Percentiles rank a stretch among this genome's conserved stretches.
These are phyloP conservation scores for Clarireedia paspali DNA, from an alignment of 2,329 filamentous ascomycete species.

Conservation along the genomic window DNA sequence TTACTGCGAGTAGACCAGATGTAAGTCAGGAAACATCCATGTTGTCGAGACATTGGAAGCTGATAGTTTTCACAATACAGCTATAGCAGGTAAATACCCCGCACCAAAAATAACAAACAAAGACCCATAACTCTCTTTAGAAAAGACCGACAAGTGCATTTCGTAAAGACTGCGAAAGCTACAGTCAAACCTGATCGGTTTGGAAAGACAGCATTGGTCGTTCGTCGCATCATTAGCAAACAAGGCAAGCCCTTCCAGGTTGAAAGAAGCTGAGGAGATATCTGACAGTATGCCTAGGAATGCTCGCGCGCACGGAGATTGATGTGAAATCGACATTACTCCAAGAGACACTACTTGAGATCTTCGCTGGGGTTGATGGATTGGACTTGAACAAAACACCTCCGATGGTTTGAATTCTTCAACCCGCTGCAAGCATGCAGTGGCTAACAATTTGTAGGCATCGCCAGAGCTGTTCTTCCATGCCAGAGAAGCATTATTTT, in stretches of 20 bases:
- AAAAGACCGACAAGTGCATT: slow-evolving; percentile 2
- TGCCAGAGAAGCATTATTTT: neutral
- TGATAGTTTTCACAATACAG: neutral
- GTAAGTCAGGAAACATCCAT: neutral
- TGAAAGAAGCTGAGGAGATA: neutral
- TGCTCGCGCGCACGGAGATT: neutral
- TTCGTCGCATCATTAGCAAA: slow-evolving; percentile 1
- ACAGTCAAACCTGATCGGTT: slow-evolving; percentile 1
- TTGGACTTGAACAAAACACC: neutral
- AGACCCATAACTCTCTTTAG: neutral
- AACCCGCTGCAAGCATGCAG: neutral
- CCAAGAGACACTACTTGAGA: neutral
- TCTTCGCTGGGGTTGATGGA: slow-evolving; percentile 1
- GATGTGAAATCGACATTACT: neutral
- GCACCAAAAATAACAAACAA: neutral
- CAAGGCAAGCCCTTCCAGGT: neutral
- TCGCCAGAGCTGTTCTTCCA: neutral
- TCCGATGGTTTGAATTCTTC: neutral
- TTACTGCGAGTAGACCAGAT: slow-evolving; percentile 3
- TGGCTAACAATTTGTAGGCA: neutral
- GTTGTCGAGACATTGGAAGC: neutral
- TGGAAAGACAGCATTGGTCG: slow-evolving; percentile 3
- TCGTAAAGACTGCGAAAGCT: neutral
- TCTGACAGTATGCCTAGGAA: neutral
- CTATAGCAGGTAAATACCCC: slow-evolving; percentile 1